phyloP scores from a whole-genome alignment of 176 grass and related monocot species.

The Canna indica region DNA sequence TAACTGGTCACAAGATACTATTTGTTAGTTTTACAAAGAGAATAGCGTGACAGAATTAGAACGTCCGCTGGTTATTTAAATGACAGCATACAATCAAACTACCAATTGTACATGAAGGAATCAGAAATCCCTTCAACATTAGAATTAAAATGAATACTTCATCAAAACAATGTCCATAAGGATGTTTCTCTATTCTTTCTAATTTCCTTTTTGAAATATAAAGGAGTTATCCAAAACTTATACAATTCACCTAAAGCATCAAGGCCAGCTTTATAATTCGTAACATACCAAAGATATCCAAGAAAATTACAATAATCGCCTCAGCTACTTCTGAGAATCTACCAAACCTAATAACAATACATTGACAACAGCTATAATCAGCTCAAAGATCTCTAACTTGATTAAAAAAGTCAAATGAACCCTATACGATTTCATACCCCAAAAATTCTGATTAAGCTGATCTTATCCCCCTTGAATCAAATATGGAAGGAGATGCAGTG shows the following conservation, averaged over 20 bases:
- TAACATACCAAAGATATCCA: background rate
- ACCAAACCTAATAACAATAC: background rate
- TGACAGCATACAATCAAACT: too few species aligned
- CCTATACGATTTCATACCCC: background rate
- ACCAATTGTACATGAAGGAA: too few species aligned
- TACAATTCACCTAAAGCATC: background rate
- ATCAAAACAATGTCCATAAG: too few species aligned
- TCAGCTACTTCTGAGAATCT: background rate
- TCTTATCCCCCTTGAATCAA: background rate
- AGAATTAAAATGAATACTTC: too few species aligned
- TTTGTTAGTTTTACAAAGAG: too few species aligned
- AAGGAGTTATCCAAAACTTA: too few species aligned
- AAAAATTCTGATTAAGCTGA: background rate
- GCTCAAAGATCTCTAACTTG: background rate
- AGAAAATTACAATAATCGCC: background rate
- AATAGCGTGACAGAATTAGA: too few species aligned
- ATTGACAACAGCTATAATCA: background rate
- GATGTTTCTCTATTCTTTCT: too few species aligned
- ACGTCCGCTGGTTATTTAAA: too few species aligned
- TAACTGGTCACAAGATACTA: too few species aligned
- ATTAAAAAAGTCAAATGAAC: background rate
- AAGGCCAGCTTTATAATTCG: background rate
- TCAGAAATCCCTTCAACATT: too few species aligned
- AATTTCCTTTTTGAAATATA: too few species aligned
- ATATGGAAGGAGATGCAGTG: background rate